Evolutionary conservation across 2,329 filamentous ascomycete genomes (phyloP).

Genomic region (Rutstroemia sp.): DNA sequence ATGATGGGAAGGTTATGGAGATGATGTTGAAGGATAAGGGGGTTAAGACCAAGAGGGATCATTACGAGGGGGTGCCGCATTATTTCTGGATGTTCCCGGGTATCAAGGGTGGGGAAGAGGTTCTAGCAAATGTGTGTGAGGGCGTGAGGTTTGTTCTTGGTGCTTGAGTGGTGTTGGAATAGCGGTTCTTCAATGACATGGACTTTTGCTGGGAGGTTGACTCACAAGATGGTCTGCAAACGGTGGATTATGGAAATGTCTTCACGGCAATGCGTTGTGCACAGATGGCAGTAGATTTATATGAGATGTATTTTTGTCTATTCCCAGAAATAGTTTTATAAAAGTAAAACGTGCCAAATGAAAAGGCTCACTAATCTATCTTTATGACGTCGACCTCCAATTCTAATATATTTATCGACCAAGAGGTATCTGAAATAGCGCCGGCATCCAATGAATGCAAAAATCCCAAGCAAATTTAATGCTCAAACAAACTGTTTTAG

Average conservation of each 20-base stretch:
- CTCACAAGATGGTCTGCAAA: too few relatives aligned
- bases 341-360: too few relatives aligned
- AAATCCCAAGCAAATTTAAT: not conserved
- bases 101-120: not conserved
- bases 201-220: not conserved
- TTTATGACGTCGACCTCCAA: too few relatives aligned
- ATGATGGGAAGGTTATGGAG: constrained; percentile 23
- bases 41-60: constrained; percentile 22
- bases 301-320: too few relatives aligned
- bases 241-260: too few relatives aligned
- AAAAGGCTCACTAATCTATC: too few relatives aligned
- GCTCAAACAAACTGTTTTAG: not conserved
- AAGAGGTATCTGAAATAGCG: too few relatives aligned
- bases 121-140: not conserved
- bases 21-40: constrained; percentile 24
- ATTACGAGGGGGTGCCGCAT: constrained; percentile 28
- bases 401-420: too few relatives aligned
- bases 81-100: constrained; percentile 20
- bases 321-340: too few relatives aligned
- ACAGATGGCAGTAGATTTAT: too few relatives aligned
- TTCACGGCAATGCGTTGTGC: too few relatives aligned
- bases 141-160: constrained; percentile 3
- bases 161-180: not conserved
- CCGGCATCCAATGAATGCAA: not conserved
- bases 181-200: not conserved